phyloP scores from a whole-genome alignment of 2,329 filamentous ascomycete genomes.

The Xylaria sp. region DNA sequence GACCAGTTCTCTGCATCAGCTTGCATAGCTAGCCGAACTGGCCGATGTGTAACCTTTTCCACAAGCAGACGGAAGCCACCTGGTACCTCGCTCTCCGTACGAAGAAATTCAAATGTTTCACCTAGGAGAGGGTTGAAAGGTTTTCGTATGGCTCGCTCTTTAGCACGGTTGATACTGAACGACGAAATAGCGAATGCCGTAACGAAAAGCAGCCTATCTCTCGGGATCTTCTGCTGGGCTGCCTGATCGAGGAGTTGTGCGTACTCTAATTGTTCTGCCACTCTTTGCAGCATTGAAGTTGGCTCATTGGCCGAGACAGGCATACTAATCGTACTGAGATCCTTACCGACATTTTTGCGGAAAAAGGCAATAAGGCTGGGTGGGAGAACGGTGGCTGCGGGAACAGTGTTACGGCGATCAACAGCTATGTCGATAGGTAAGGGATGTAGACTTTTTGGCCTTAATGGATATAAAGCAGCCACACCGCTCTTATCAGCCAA shows the following conservation, averaged over 20 bases:
- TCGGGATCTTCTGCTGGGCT: conserved; percentile 66
- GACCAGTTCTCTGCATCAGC: conserved; percentile 89
- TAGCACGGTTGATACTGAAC: conserved; percentile 82
- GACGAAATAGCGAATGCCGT: conserved; percentile 90
- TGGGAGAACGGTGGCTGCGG: conserved; percentile 78
- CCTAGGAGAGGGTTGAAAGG: conserved; percentile 97
- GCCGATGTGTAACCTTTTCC: conserved; percentile 93
- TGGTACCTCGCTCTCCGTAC: conserved; percentile 77
- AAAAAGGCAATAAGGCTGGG: conserved; percentile 94
- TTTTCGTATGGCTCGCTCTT: conserved; percentile 92
- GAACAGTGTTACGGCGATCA: conserved; percentile 74
- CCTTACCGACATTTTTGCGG: conserved; percentile 97
- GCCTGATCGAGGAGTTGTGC: conserved; percentile 83
- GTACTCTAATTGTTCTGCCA: conserved; percentile 93
- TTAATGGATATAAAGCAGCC: conserved; percentile 78
- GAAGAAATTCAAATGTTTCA: conserved; percentile 92
- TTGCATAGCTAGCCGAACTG: conserved; percentile 91
- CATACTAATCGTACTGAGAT: conserved; percentile 96
- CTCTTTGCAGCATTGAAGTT: conserved; percentile 84
- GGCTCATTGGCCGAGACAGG: conserved; percentile 97
- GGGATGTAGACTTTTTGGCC: conserved; percentile 79
- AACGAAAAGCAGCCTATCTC: conserved; percentile 82
- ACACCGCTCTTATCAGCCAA: conserved; percentile 65
- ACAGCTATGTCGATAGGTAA: conserved; percentile 76
- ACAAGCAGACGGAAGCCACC: conserved; percentile 89